Evolutionary conservation across 2,329 filamentous ascomycete genomes (phyloP), one percentile per base, ranked within the genome.

Genomic region (Verticillium zaregamsianum): DNA sequence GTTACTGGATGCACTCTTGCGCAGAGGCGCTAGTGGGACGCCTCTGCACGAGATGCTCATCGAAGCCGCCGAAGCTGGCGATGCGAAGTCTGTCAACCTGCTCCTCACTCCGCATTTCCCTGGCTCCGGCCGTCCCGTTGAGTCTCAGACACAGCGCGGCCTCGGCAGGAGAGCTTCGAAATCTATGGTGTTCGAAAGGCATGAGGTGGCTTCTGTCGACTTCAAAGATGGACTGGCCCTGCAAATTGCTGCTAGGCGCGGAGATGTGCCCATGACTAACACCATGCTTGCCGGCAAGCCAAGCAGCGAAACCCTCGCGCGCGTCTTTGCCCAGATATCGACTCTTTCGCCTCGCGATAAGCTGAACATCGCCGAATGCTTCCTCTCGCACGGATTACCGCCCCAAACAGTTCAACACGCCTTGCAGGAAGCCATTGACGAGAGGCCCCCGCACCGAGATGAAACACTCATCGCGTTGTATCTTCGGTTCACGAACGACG

Each of bases 161-260:
- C 25, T 58, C 15, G 37, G 37, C 11, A 39, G 57, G 3, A 49
- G 39, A 20, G 68, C 69, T 59, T 63, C 68, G 66, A 60, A 69
- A 70, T 59, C 67, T 54, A 68, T 75, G 64, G 68, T 76, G 6
- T 73, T 70, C 45, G 76, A 78, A 52, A 74, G 76, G 35, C 83
- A 85, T 62, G 78, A 78, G 20, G 75, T 78, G 6, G 83, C 84
- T 7, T 84, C 83, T 2, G 79, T 82, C 2, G 79, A 86, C 61
- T 73, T 84, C 63, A 80, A 80, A 57, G 77, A 77, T 4, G 83
- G 83, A 0, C 70, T 82, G 61, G 83, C 83, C 0, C 70, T 87
- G 32, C 76, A 79, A 32, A 74, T 79, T 11, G 82, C 84, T 0
- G 76, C 86, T 1, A 70, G 79, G 39, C 76, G 77, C 37, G 77